Conservation (phyloP, 805 yeast genomes). For the Teunomyces kruisii region DNA sequence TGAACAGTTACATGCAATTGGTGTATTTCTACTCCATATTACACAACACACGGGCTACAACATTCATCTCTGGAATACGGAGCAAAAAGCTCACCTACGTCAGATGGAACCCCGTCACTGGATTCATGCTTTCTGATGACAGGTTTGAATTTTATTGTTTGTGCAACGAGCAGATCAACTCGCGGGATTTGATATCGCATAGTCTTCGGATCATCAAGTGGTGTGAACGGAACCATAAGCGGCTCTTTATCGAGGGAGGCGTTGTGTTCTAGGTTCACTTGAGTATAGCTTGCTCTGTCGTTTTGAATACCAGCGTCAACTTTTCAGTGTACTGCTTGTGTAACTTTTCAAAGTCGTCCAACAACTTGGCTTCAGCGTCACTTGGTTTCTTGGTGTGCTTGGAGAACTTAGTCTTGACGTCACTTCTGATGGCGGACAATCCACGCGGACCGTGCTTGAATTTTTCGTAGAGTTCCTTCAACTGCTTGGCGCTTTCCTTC, state of each 20-base stretch:
- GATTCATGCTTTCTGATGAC: slow-evolving; percentile 38
- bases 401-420: slow-evolving; percentile 57
- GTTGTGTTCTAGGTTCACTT: slow-evolving; percentile 48
- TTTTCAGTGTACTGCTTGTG: slow-evolving; percentile 64
- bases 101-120: slow-evolving; percentile 23
- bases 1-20: slow-evolving; percentile 35
- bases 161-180: slow-evolving; percentile 47
- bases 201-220: slow-evolving; percentile 68
- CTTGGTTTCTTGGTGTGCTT: slow-evolving; percentile 51
- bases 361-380: slow-evolving; percentile 55
- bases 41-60: slow-evolving; percentile 24
- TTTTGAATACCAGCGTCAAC: slow-evolving; percentile 41
- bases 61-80: slow-evolving; percentile 3
- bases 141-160: slow-evolving; percentile 39
- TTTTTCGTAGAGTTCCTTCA: slow-evolving; percentile 67
- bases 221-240: slow-evolving; percentile 69
- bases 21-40: slow-evolving; percentile 33
- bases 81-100: slow-evolving; percentile 46
- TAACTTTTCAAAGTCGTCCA: slow-evolving; percentile 63
- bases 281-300: slow-evolving; percentile 28
- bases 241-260: slow-evolving; percentile 75
- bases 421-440: slow-evolving; percentile 40
- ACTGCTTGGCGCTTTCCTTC: slow-evolving; percentile 52
- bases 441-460: slow-evolving; percentile 54
- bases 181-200: slow-evolving; percentile 57